Evolutionary conservation across 1,284 basidiomycete genomes (phyloP).

Genomic region (Trametes sp.): DNA sequence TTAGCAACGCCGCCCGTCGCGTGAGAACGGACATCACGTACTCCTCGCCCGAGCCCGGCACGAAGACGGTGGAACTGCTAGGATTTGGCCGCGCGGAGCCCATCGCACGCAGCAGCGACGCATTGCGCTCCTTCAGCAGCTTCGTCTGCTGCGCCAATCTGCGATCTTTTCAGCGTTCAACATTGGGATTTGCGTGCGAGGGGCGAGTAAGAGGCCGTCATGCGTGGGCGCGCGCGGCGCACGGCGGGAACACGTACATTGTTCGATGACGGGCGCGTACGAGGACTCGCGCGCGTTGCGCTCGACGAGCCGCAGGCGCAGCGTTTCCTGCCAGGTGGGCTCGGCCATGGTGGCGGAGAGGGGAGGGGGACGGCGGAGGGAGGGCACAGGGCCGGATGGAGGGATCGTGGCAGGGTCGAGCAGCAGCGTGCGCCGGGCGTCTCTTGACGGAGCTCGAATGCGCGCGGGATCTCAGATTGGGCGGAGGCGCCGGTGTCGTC

Average conservation of each 20-base stretch:
- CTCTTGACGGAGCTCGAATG: constrained; percentile 35
- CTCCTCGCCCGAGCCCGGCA: constrained; percentile 78
- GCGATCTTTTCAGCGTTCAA: constrained; percentile 69
- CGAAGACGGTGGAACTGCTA: constrained; percentile 66
- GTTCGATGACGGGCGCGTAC: constrained; percentile 86
- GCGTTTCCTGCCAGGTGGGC: constrained; percentile 81
- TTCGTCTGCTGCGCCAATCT: constrained; percentile 90
- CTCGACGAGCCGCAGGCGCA: constrained; percentile 80
- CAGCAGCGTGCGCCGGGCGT: constrained; percentile 16
- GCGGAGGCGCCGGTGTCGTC: constrained; percentile 29
- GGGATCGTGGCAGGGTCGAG: constrained; percentile 32
- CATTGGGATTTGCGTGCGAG: constrained; percentile 27
- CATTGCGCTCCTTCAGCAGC: constrained; percentile 89
- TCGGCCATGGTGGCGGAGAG: constrained; percentile 64
- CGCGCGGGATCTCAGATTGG: constrained; percentile 33
- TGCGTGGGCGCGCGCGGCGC: constrained; percentile 25
- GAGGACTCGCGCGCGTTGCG: constrained; percentile 78
- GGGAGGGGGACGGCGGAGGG: constrained; percentile 10
- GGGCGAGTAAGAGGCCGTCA: constrained; percentile 32
- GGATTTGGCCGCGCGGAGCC: constrained; percentile 72
- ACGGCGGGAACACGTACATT: constrained; percentile 66
- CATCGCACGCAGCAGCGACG: constrained; percentile 81
- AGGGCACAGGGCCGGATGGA: constrained; percentile 26
- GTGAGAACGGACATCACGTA: constrained; percentile 46
- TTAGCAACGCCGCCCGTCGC: constrained; percentile 25